These are phyloP conservation scores for Boechera stricta DNA, from an alignment of 345 rosid species.

Conservation along the genomic window DNA sequence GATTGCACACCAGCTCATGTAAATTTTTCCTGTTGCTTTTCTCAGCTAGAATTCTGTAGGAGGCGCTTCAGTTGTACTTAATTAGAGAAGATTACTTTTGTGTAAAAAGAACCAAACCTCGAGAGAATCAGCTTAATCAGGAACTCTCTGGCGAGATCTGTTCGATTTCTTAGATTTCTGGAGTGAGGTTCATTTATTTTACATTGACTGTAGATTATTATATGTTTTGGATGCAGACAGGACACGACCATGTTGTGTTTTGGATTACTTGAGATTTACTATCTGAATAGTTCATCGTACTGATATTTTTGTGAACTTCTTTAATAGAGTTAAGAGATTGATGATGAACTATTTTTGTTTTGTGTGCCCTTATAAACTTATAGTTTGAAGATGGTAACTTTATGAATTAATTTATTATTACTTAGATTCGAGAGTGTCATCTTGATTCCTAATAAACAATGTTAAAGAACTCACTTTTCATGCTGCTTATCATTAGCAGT, in stretches of 20 bases:
- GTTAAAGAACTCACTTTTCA: conserved; percentile 30
- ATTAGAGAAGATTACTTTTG: background rate
- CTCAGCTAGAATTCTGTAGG: background rate
- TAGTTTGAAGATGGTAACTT: conserved; percentile 22
- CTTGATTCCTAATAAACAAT: conserved; percentile 40
- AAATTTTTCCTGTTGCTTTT: conserved; percentile 4
- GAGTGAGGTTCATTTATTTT: background rate
- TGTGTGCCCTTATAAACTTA: background rate
- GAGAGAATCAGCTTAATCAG: background rate
- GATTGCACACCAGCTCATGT: background rate
- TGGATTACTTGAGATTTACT: conserved; percentile 1
- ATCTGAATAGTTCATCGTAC: background rate
- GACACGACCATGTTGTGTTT: background rate
- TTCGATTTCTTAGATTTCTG: background rate
- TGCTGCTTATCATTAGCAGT: conserved; percentile 29
- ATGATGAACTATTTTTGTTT: conserved; percentile 21
- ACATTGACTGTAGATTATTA: background rate
- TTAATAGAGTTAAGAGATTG: background rate
- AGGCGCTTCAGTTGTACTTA: background rate
- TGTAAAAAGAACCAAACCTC: background rate
- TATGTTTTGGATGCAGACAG: background rate
- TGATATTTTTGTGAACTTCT: background rate
- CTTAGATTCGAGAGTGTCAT: conserved; percentile 30
- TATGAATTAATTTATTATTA: conserved; percentile 31
- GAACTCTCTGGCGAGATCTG: conserved; percentile 27